These are phyloP conservation scores for Thuja plicata DNA, from an alignment of 83 land plant genomes.

Conservation along the genomic window DNA sequence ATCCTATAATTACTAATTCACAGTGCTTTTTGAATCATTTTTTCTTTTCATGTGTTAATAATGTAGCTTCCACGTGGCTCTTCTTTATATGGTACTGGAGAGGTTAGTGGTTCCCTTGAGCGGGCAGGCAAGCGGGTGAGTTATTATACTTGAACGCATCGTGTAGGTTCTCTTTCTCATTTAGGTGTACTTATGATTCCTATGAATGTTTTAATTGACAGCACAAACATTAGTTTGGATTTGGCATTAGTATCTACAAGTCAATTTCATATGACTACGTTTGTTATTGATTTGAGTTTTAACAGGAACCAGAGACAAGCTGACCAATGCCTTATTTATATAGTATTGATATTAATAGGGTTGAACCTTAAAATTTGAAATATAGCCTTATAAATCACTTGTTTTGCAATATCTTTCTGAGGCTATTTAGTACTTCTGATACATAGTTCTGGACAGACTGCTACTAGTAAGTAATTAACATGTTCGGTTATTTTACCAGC, in stretches of 20 bases:
- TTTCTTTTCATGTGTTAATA: constrained; percentile 2
- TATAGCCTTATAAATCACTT: neutral
- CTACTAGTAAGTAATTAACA: too few species aligned
- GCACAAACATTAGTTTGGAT: neutral
- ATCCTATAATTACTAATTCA: too few species aligned
- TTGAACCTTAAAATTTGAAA: neutral
- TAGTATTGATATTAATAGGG: neutral
- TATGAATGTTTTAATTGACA: neutral
- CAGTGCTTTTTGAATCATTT: neutral
- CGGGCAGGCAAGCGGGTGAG: constrained; percentile 88
- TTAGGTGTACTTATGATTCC: neutral
- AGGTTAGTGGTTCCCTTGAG: constrained; percentile 88
- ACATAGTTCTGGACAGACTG: too few species aligned
- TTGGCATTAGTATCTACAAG: neutral
- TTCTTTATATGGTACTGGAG: constrained; percentile 94
- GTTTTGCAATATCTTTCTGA: neutral
- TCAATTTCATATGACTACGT: neutral
- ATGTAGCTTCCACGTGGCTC: constrained; percentile 76
- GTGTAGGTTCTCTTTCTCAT: neutral
- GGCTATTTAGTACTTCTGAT: neutral
- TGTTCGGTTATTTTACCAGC: neutral
- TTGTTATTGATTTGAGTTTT: neutral
- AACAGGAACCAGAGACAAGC: neutral
- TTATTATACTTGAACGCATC: neutral
- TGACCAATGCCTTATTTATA: neutral